Evolutionary conservation across 2,329 filamentous ascomycete genomes (phyloP).

Genomic region (Claviceps africana): DNA sequence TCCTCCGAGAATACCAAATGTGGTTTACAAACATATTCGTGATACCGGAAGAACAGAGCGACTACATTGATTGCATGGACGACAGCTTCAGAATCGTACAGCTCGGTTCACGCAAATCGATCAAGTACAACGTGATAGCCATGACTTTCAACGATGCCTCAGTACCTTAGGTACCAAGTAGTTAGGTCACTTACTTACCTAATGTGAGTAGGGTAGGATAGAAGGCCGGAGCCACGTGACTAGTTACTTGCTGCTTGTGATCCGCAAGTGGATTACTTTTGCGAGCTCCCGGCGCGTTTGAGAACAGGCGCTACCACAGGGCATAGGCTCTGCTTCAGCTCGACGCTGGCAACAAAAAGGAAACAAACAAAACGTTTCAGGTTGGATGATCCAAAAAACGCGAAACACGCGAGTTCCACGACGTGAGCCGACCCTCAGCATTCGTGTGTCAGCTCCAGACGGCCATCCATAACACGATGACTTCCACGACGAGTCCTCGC

Average conservation of each 20-base stretch:
- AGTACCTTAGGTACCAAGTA: too few relatives aligned
- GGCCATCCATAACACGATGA: constrained; percentile 14
- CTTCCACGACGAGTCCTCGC: constrained; percentile 21
- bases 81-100: neutral
- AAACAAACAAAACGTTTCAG: neutral
- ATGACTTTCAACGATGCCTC: neutral
- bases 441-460: constrained; percentile 5
- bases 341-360: neutral
- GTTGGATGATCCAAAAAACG: neutral
- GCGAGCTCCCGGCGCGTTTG: neutral
- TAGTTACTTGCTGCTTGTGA: neutral
- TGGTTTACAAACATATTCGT: neutral
- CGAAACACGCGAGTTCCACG: neutral
- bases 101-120: neutral
- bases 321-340: neutral
- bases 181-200: too few relatives aligned
- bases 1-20: neutral
- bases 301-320: neutral
- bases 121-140: neutral
- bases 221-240: neutral
- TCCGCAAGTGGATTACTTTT: neutral
- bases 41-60: neutral
- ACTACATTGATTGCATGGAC: neutral
- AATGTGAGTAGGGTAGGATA: constrained; percentile 1
- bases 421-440: neutral